Evolutionary conservation across 2,329 filamentous ascomycete genomes (phyloP).

Genomic region (Escovopsis sp.): DNA sequence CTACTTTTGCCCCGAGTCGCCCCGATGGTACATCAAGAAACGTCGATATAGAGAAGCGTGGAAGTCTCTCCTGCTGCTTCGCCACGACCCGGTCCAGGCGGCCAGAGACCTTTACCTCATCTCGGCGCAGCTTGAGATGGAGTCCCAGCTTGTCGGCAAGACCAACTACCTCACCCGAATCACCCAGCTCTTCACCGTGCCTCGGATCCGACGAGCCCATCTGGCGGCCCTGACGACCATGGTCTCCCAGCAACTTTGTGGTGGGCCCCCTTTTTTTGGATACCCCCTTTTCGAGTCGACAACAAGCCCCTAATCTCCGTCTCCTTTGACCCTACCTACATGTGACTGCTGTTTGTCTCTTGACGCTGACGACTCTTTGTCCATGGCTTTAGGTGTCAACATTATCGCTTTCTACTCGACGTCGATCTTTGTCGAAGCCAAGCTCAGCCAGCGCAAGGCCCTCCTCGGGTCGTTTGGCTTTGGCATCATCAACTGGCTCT

Average conservation of each 20-base stretch:
- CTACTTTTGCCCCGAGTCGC: constrained; percentile 45
- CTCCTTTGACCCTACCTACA: not conserved
- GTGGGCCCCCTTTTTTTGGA: constrained; percentile 8
- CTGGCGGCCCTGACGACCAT: constrained; percentile 68
- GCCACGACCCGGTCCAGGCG: constrained; percentile 39
- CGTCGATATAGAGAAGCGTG: constrained; percentile 45
- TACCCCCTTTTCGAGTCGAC: not conserved
- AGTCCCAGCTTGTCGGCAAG: constrained; percentile 22
- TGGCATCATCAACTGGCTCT: constrained; percentile 46
- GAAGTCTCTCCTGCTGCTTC: constrained; percentile 34
- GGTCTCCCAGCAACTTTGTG: constrained; percentile 60
- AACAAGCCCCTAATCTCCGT: not conserved
- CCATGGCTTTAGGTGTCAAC: constrained; percentile 29
- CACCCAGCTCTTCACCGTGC: constrained; percentile 50
- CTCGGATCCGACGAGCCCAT: constrained; percentile 54
- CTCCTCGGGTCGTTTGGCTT: constrained; percentile 33
- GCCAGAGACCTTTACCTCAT: constrained; percentile 46
- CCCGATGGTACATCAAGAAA: constrained; percentile 53
- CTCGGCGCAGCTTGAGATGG: constrained; percentile 27
- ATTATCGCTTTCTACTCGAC: constrained; percentile 63
- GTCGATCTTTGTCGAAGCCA: constrained; percentile 43
- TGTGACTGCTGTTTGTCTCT: no score
- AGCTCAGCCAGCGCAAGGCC: constrained; percentile 38
- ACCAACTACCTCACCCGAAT: constrained; percentile 33
- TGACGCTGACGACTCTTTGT: no score